phyloP scores from a whole-genome alignment of 176 grass and related monocot species.

The Canna indica region DNA sequence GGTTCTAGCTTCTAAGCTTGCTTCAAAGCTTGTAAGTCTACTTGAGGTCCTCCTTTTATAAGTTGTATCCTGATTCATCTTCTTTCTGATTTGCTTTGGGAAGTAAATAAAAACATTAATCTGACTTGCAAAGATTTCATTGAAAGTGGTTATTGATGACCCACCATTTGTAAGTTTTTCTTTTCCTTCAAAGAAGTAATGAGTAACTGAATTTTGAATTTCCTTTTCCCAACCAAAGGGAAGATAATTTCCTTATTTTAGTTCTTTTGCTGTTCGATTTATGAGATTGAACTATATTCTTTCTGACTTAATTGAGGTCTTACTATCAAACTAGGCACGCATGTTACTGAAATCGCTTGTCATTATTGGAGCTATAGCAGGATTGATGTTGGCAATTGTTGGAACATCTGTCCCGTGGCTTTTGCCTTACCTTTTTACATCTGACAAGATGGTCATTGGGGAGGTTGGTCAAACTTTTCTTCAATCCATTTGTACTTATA shows the following conservation, averaged over 20 bases:
- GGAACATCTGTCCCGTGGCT: constrained; percentile 75
- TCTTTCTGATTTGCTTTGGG: not conserved
- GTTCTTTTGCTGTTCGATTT: not conserved
- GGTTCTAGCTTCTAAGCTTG: not conserved
- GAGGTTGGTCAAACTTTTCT: constrained; percentile 41
- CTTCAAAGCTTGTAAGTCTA: not conserved
- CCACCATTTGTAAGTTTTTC: not conserved
- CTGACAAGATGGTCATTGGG: constrained; percentile 48
- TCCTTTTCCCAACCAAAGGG: not conserved
- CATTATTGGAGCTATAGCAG: constrained; percentile 59
- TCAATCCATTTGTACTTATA: not conserved
- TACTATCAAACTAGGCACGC: constrained; percentile 50
- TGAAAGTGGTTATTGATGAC: not conserved
- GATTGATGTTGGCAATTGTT: constrained; percentile 43
- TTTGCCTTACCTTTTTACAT: constrained; percentile 67
- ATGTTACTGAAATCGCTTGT: constrained; percentile 88
- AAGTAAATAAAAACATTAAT: not conserved
- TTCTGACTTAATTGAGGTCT: constrained; percentile 12
- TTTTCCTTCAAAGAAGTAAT: not conserved
- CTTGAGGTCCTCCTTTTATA: not conserved
- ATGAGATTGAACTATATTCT: not conserved
- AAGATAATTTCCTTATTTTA: not conserved
- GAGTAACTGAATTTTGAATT: not conserved
- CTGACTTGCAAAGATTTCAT: not conserved
- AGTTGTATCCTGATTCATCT: not conserved